A percentile compares a stretch with the other conserved stretches of the same genome.
Conservation (phyloP, 2,329 filamentous ascomycete genomes). For the Trichoderma lentiforme region DNA sequence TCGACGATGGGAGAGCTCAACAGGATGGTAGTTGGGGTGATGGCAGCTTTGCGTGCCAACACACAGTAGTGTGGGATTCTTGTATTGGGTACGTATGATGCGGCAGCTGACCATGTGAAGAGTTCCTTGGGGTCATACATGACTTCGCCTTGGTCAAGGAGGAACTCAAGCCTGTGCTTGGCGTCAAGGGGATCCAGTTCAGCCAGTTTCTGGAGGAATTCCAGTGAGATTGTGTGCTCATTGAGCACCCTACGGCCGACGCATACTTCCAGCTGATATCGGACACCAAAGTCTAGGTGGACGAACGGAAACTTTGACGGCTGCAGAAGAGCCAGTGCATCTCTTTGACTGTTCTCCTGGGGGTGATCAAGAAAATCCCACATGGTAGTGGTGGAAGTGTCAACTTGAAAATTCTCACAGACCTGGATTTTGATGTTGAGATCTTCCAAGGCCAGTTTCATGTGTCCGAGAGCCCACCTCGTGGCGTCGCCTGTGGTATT, state of each 20-base stretch:
- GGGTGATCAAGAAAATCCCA: conserved; percentile 34
- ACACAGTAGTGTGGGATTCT: conserved; percentile 70
- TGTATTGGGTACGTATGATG: conserved; percentile 44
- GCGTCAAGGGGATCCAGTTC: conserved; percentile 47
- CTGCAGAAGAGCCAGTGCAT: conserved; percentile 30
- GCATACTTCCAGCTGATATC: conserved; percentile 91
- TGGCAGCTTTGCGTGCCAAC: conserved; percentile 68
- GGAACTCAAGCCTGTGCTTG: conserved; percentile 67
- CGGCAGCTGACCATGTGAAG: conserved; percentile 55
- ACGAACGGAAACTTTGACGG: conserved; percentile 21
- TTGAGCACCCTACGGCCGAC: conserved; percentile 75
- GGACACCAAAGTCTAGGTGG: conserved; percentile 64
- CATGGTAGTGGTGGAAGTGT: conserved; percentile 24
- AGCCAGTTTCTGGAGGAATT: conserved; percentile 65
- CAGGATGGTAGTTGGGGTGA: conserved; percentile 83
- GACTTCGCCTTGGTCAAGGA: conserved; percentile 60
- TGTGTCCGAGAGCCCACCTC: conserved; percentile 35
- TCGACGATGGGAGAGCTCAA: conserved; percentile 77
- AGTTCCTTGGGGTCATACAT: conserved; percentile 70
- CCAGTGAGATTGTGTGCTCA: conserved; percentile 66
- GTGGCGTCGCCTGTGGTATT: conserved; percentile 25
- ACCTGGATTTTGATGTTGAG: conserved; percentile 63
- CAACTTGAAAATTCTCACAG: conserved; percentile 41
- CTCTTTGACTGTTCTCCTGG: conserved; percentile 15
- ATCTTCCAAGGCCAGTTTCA: conserved; percentile 60